Conservation (phyloP, 2,329 filamentous ascomycete genomes). For the Ceratocystis cubensis region DNA sequence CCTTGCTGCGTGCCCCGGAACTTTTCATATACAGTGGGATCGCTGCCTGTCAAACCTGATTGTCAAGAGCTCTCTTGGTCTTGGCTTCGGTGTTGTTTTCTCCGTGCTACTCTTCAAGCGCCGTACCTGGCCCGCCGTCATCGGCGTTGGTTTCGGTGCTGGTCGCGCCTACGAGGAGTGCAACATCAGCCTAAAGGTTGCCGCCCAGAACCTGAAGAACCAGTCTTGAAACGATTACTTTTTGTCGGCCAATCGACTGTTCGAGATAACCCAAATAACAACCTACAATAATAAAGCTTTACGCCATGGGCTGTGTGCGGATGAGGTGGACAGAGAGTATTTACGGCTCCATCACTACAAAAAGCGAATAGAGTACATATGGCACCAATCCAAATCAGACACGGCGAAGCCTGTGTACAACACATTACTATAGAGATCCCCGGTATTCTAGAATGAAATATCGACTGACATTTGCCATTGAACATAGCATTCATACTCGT, state of each 20-base stretch:
- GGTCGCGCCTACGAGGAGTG: conserved; percentile 97
- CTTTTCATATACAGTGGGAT: conserved; percentile 60
- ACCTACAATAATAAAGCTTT: conserved; percentile 15
- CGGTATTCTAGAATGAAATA: conserved; percentile 17
- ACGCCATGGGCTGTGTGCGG: conserved; percentile 13
- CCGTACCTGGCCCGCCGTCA: conserved; percentile 92
- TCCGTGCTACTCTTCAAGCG: conserved; percentile 97
- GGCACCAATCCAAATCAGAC: neutral
- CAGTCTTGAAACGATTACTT: conserved; percentile 25
- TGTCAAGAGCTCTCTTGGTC: conserved; percentile 89
- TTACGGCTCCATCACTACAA: neutral
- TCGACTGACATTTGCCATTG: conserved; percentile 10
- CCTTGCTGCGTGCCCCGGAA: neutral
- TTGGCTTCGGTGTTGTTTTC: conserved; percentile 96
- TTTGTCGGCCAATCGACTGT: conserved; percentile 4
- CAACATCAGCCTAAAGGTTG: conserved; percentile 63
- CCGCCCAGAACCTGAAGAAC: conserved; percentile 45
- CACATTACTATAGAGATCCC: conserved; percentile 21
- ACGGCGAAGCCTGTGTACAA: conserved; percentile 17
- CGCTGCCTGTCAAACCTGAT: conserved; percentile 94
- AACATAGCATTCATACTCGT: too few species aligned
- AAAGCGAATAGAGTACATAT: neutral
- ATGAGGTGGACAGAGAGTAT: neutral
- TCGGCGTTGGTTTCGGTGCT: conserved; percentile 88
- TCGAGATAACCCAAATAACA: conserved; percentile 12